Evolutionary conservation across 2,329 filamentous ascomycete genomes (phyloP).

Genomic region (Arthrobotrys musiformis): DNA sequence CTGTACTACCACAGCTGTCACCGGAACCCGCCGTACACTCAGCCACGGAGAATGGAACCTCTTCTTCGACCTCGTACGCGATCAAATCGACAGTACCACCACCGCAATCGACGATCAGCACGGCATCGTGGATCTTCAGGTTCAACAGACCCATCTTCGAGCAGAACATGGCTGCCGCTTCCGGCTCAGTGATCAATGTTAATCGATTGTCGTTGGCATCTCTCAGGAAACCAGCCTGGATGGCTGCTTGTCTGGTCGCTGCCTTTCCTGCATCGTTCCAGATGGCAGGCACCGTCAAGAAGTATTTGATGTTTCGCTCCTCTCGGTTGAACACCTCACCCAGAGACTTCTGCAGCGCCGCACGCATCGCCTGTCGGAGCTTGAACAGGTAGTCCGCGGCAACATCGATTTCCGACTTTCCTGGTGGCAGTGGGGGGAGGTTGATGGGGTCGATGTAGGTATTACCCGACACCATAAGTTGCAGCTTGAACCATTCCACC

Average conservation of each 20-base stretch:
- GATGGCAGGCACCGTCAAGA: slow-evolving; percentile 97
- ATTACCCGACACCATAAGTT: slow-evolving; percentile 98
- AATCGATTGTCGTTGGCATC: slow-evolving; percentile 98
- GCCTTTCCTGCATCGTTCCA: slow-evolving; percentile 99
- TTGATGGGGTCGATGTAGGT: slow-evolving; percentile 99
- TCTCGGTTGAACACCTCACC: slow-evolving; percentile 98
- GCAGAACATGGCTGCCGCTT: slow-evolving; percentile 96
- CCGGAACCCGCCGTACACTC: slow-evolving; percentile 97
- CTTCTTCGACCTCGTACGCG: slow-evolving; percentile 97
- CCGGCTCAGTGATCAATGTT: slow-evolving; percentile 93
- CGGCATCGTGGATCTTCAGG: slow-evolving; percentile 97
- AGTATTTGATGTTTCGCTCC: slow-evolving; percentile 97
- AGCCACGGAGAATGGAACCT: slow-evolving; percentile 94
- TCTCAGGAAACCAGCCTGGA: slow-evolving; percentile 94
- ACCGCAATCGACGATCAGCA: slow-evolving; percentile 97
- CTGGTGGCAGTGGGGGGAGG: slow-evolving; percentile 92
- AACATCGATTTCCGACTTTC: slow-evolving; percentile 98
- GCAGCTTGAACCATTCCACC: slow-evolving; percentile 98
- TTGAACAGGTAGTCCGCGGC: slow-evolving; percentile 99
- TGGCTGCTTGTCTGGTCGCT: slow-evolving; percentile 91
- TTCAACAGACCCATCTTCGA: slow-evolving; percentile 96
- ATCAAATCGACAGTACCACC: slow-evolving; percentile 99
- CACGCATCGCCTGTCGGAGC: slow-evolving; percentile 94
- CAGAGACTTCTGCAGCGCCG: slow-evolving; percentile 92
- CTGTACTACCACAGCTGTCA: slow-evolving; percentile 97